Base-by-base conservation (phyloP, 2,329 filamentous ascomycete genomes). In the Aspergillus sp. region DNA sequence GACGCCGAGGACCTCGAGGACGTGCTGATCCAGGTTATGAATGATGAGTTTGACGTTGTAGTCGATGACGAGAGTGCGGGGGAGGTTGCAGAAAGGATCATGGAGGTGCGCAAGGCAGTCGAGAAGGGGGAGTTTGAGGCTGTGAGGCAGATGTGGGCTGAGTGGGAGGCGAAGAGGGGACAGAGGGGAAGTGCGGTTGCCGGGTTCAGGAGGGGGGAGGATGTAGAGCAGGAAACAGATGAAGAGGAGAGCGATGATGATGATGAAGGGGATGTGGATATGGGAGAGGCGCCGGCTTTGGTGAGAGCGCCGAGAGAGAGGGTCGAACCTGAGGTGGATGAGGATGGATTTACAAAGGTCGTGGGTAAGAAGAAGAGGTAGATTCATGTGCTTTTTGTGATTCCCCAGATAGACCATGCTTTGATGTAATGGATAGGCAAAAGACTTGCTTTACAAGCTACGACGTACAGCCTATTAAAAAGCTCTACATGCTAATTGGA, bases 31-130 rank as follows among this genome's bases (percentile, higher is more conserved):
- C 91, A 97, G 72, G 89, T 97, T 64, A 95, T 98, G 90, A 85
- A 91, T 65, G 95, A 98, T 80, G 95, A 99, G 78, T 99, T 98
- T 72, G 93, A 97, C 71, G 90, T 95, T 59, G 89, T 91, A 60
- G 87, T 97, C 30, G 95, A 98, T 72, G 95, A 99, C 76, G 93
- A 93, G 69, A 94, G 89, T 52, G 91, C 89, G 38, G 87, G 85
- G 57, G 85, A 89, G 59, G 86, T 96, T 7, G 93, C 93, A 9
- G 81, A 83, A 61, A 83, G 88, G 69, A 91, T 98, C 61, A 79
- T 96, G 75, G 82, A 83, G 56, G 79, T 94, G 65, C 83, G 88
- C 70, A 81, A 82, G 61, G 84, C 91, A 72, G 87, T 88, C 70
- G 81, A 83, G 61, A 83, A 85, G 64, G 90, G 91, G 17, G 83